Conservation (phyloP, 257 asterid species). For the Euphrasia confusa region DNA sequence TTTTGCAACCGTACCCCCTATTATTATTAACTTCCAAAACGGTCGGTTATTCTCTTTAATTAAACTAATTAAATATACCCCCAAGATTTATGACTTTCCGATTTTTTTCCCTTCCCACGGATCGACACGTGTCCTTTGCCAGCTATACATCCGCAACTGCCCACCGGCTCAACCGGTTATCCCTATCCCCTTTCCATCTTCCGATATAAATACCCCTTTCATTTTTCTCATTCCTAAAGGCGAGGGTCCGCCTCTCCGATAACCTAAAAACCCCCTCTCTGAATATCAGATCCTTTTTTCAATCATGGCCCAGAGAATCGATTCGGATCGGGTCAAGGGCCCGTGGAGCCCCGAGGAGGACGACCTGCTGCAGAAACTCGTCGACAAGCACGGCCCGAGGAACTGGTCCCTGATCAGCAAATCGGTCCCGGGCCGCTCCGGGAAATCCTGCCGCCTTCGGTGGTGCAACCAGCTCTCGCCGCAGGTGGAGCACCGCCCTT, state of each 20-base stretch:
- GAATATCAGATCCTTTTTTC: too few species aligned
- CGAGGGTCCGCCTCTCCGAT: conserved; percentile 12
- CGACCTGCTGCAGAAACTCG: conserved; percentile 52
- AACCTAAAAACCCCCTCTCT: background rate
- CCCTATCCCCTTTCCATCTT: conserved; percentile 29
- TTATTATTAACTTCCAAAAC: conserved; percentile 59
- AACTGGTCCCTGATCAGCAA: conserved; percentile 82
- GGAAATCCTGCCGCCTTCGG: conserved; percentile 71
- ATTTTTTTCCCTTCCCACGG: background rate
- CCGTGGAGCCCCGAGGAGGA: conserved; percentile 97
- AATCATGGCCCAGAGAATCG: background rate
- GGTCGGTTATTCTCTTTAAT: background rate
- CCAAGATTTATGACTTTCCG: too few species aligned
- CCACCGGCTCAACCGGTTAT: conserved; percentile 39
- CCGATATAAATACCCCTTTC: conserved; percentile 28
- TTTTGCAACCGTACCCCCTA: background rate
- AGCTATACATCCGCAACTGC: conserved; percentile 26
- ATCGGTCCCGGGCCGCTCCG: conserved; percentile 73
- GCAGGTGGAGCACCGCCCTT: conserved; percentile 72
- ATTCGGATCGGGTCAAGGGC: conserved; percentile 42
- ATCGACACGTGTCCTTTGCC: conserved; percentile 44
- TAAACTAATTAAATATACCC: too few species aligned
- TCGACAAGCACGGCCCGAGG: conserved; percentile 62
- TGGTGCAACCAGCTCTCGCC: conserved; percentile 94
- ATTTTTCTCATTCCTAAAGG: background rate